Evolutionary conservation across 305 asterid genomes (phyloP), one percentile per base, ranked within the genome.

Genomic region (Fraxinus sp.): DNA sequence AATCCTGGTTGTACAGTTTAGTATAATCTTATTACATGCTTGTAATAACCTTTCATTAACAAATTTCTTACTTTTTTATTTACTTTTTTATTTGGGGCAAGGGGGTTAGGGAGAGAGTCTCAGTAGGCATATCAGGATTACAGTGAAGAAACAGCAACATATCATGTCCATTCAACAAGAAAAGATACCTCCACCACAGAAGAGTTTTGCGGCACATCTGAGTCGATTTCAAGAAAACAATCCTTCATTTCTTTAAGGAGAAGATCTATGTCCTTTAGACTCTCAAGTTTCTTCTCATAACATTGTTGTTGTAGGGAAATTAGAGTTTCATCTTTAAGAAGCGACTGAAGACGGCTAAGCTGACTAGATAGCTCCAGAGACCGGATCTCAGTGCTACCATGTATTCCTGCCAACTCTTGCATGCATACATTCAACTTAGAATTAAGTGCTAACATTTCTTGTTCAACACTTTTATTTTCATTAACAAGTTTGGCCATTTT

Each of bases 341-440:
- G 88, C 83, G 82, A 81, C 76, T 86, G 90, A 83, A 96, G 94
- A 82, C 86, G 88, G 77, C 86, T 85, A 82, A 91, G 88, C 82
- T 86, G 92, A 82, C 85, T 88, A 80, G 91, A 91, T 80, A 93
- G 85, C 90, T 90, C 98, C 81, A 85, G 55, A 80, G 90, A 86
- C 71, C 59, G 87, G 85, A 81, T 91, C 79, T 83, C 91, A 74
- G 85, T 49, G 84, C 88, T 88, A 85, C 93, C 93, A 84, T 82
- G 97, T 41, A 86, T 86, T 70, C 90, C 95, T 78, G 91, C 89
- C 87, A 94, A 87, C 88, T 94, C 97, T 87, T 90, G 91, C 91
- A 86, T 90, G 91, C 93, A 92, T 82, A 88, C 86, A 80, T 89
- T 87, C 88, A 96, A 86, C 89, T 89, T 88, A 52, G 92, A 83